phyloP scores from a whole-genome alignment of 805 yeast genomes.

The Kuraishia piskuri region DNA sequence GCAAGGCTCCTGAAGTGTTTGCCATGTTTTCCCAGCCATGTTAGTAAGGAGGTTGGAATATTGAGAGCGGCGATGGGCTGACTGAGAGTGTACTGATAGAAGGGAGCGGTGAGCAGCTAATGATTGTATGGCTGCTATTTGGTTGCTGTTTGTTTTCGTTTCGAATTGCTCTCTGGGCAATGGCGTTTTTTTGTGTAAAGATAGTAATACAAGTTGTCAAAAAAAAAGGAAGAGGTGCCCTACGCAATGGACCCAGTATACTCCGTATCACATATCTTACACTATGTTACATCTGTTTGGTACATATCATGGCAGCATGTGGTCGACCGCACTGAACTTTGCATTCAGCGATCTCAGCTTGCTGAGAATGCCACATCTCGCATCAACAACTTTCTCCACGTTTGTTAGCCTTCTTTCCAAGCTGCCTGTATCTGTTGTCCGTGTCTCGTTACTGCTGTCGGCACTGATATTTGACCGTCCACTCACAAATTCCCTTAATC shows the following conservation, averaged over 20 bases:
- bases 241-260: not conserved
- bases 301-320: not conserved
- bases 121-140: no score
- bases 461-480: no score
- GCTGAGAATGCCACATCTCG: constrained; percentile 16
- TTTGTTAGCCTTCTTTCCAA: constrained; percentile 11
- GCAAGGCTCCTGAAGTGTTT: no score
- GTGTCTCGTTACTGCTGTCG: no score
- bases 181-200: constrained; percentile 1
- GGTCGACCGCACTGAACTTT: constrained; percentile 8
- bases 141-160: not conserved
- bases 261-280: not conserved
- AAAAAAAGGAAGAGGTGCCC: no score
- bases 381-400: constrained; percentile 14
- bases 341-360: constrained; percentile 20
- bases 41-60: no score
- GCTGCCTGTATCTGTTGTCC: not conserved
- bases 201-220: not conserved
- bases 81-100: no score
- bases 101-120: no score
- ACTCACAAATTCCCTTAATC: not conserved
- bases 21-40: no score
- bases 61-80: no score
- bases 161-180: not conserved
- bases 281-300: not conserved